phyloP scores from a whole-genome alignment of 805 yeast genomes.

The Citeromyces nyonsensis region DNA sequence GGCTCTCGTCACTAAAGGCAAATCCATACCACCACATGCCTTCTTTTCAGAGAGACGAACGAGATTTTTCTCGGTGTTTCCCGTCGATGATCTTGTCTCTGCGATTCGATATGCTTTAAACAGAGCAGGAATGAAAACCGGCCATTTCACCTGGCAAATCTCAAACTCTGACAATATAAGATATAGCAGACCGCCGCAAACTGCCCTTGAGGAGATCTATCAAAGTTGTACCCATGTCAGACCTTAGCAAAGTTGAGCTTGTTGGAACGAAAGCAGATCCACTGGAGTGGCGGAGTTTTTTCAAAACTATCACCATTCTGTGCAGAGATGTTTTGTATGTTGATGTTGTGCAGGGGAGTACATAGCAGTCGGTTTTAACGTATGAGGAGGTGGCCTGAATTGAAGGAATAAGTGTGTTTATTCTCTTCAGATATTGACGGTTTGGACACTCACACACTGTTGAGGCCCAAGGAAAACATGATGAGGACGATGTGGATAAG shows the following conservation, averaged over 20 bases:
- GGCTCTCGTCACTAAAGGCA: no score
- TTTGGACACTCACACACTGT: no score
- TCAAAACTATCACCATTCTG: conserved; percentile 37
- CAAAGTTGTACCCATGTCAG: conserved; percentile 21
- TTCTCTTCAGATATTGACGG: no score
- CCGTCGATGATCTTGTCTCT: conserved; percentile 25
- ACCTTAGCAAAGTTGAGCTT: conserved; percentile 35
- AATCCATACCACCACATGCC: conserved; percentile 5
- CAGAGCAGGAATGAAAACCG: conserved; percentile 20
- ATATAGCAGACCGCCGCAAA: conserved; percentile 27
- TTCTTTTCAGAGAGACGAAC: conserved; percentile 29
- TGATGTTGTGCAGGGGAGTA: conserved; percentile 8
- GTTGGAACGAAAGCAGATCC: conserved; percentile 50
- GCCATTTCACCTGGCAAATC: conserved; percentile 1
- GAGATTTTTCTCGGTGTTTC: conserved; percentile 29
- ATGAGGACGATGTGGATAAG: no score
- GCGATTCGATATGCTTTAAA: conserved; percentile 23
- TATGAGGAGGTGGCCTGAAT: no score
- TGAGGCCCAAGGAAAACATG: no score
- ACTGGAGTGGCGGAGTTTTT: conserved; percentile 56
- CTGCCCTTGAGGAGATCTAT: conserved; percentile 29
- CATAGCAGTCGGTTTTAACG: no score
- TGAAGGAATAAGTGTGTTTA: no score
- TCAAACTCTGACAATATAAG: conserved; percentile 1
- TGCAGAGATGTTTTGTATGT: conserved; percentile 41